Evolutionary conservation across 129 eudicot genomes (phyloP), one percentile per base, ranked within the genome.

Genomic region (Pulicaria dysenterica): DNA sequence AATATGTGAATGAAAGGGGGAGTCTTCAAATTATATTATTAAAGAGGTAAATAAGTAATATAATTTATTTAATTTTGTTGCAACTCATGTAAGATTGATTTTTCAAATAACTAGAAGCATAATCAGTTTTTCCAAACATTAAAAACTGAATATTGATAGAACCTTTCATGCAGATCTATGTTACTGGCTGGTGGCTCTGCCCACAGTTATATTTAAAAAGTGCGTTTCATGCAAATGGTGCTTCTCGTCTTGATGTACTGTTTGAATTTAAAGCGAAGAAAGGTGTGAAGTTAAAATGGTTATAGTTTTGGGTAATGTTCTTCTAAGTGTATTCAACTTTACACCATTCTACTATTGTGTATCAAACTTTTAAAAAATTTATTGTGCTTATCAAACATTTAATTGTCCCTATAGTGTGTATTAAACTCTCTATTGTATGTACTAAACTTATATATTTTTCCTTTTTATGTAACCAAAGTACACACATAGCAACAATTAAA

Each of bases 141-240:
- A 38, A 57, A 31, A 71, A 31, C 44, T 46, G 16, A 44, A 19
- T 59, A 57, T 45, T 76, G 66, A 16, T 66, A 49, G 19, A 51
- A 8, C 34, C 17, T 63, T 84, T 54, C 53, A 9, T 79, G 81
- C 91, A 94, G 99, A 90, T 94, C 71, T 90, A 80, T 76, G 83
- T 94, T 44, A 94, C 99, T 7, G 99, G 99, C 14, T 94, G 99
- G 99, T 94, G 99, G 99, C 87, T 94, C 76, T 90, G 97, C 81
- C 99, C 99, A 24, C 97, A 94, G 70, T 61, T 94, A 49, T 94
- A 90, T 70, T 82, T 94, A 69, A 90, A 86, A 55, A 93, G 97
- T 38, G 97, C 99, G 4, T 94, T 84, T 82, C 87, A 77, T 40
- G 68, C 71, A 75, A 83, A 90, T 72, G 79, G 79, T 40, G 70